Conservation (phyloP, 805 yeast genomes). For the Yarrowia deformans region DNA sequence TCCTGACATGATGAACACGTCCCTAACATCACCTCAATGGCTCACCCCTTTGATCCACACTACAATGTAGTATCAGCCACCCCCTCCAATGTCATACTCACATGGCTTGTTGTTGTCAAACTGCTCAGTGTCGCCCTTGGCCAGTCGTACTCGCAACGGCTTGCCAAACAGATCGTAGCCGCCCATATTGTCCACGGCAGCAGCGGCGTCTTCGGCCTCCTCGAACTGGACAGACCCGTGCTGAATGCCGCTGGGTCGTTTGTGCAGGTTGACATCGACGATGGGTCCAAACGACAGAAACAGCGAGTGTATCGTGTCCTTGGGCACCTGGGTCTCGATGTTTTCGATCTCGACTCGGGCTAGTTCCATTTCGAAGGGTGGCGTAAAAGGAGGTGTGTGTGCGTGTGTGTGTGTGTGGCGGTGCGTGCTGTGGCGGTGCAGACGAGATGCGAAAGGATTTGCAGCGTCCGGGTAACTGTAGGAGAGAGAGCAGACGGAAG, state of each 20-base stretch:
- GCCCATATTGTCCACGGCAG: constrained; percentile 51
- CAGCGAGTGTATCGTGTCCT: constrained; percentile 44
- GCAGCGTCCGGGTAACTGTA: constrained; percentile 20
- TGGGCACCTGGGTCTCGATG: constrained; percentile 42
- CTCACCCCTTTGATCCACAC: too few relatives aligned
- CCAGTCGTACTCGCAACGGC: constrained; percentile 44
- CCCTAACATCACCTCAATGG: not conserved
- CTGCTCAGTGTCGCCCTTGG: constrained; percentile 42
- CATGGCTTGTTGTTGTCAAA: constrained; percentile 42
- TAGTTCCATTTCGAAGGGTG: not conserved
- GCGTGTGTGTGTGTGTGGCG: constrained; percentile 18
- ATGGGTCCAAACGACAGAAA: constrained; percentile 50
- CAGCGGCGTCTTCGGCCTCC: constrained; percentile 48
- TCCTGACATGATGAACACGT: too few relatives aligned
- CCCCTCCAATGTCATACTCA: constrained; percentile 20
- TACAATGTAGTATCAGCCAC: too few relatives aligned
- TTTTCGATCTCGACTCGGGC: constrained; percentile 38
- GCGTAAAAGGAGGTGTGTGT: not conserved
- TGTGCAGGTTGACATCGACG: constrained; percentile 43
- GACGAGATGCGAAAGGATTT: not conserved
- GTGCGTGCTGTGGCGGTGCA: constrained; percentile 32
- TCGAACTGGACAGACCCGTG: constrained; percentile 48
- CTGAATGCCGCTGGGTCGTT: constrained; percentile 43
- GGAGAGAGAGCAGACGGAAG: not conserved
- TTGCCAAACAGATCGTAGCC: constrained; percentile 46